These are phyloP conservation scores for Calocybe gambosa DNA, from an alignment of 1,284 basidiomycete species.

Conservation along the genomic window DNA sequence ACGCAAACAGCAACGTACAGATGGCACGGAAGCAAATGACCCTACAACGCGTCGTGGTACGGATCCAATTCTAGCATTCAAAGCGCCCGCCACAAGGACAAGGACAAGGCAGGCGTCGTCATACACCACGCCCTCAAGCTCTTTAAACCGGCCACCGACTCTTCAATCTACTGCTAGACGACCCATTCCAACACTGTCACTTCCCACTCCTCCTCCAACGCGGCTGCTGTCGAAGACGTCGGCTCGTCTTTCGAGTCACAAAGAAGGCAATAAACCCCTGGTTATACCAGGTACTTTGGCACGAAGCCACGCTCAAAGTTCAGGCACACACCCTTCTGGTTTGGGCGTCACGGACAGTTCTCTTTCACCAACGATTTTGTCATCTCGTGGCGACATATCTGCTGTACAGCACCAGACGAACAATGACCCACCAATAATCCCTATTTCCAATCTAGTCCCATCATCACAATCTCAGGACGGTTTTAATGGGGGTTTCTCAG, in stretches of 20 bases:
- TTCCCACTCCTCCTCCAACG: constrained; percentile 12
- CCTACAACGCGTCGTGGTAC: too few species aligned
- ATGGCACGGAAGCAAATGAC: constrained; percentile 6
- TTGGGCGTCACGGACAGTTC: too few species aligned
- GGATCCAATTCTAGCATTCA: too few species aligned
- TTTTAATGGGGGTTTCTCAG: neutral
- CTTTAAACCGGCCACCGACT: neutral
- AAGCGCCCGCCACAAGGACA: too few species aligned
- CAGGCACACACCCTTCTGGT: too few species aligned
- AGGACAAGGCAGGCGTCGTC: too few species aligned
- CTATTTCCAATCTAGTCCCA: constrained; percentile 13
- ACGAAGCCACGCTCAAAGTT: too few species aligned
- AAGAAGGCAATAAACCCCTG: neutral
- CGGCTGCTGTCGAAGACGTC: neutral
- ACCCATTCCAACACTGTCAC: neutral
- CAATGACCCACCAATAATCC: neutral
- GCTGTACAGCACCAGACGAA: too few species aligned
- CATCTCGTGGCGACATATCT: too few species aligned
- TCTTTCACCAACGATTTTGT: too few species aligned
- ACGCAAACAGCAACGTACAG: constrained; percentile 13
- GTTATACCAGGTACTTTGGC: too few species aligned
- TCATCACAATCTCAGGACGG: constrained; percentile 21
- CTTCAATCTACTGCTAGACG: neutral
- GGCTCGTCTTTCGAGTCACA: neutral
- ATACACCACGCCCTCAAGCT: too few species aligned